Percentiles rank a stretch among this genome's conserved stretches.
Evolutionary conservation across 306 rosid species (phyloP).

Genomic region (Dalbergia oliveri): DNA sequence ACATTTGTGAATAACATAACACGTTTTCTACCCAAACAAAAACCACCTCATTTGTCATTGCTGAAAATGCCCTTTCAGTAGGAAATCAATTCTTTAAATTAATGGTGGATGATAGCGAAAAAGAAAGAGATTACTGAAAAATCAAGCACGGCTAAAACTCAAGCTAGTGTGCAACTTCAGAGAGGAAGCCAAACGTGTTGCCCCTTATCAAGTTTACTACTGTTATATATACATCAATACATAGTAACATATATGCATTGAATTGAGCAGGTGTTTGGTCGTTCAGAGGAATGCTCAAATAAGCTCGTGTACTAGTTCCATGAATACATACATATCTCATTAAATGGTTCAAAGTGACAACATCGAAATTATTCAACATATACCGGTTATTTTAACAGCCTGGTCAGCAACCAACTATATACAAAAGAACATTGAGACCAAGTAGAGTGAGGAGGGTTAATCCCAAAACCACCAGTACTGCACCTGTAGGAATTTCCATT

Average conservation of each 20-base stretch:
- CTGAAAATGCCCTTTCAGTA: background rate
- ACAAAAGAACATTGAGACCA: background rate
- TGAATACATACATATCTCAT: slow-evolving; percentile 2
- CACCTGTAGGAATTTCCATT: slow-evolving; percentile 21
- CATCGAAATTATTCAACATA: slow-evolving; percentile 17
- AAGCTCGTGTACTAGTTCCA: background rate
- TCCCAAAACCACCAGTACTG: slow-evolving; percentile 29
- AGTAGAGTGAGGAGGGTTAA: slow-evolving; percentile 20
- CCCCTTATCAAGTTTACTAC: background rate
- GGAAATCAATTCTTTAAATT: background rate
- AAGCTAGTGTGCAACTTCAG: background rate
- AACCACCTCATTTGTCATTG: background rate
- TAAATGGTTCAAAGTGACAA: slow-evolving; percentile 13
- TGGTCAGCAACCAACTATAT: slow-evolving; percentile 14
- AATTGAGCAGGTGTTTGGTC: background rate
- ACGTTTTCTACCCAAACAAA: background rate
- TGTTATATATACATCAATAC: background rate
- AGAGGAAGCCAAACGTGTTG: background rate
- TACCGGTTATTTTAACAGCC: slow-evolving; percentile 1
- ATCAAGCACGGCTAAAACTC: background rate
- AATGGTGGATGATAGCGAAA: background rate
- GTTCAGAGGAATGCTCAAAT: background rate
- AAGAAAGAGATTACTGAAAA: background rate
- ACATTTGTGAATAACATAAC: background rate
- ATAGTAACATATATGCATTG: background rate